These are phyloP conservation scores for Mycena floridula DNA, from an alignment of 768 basidiomycete species.

Conservation along the genomic window DNA sequence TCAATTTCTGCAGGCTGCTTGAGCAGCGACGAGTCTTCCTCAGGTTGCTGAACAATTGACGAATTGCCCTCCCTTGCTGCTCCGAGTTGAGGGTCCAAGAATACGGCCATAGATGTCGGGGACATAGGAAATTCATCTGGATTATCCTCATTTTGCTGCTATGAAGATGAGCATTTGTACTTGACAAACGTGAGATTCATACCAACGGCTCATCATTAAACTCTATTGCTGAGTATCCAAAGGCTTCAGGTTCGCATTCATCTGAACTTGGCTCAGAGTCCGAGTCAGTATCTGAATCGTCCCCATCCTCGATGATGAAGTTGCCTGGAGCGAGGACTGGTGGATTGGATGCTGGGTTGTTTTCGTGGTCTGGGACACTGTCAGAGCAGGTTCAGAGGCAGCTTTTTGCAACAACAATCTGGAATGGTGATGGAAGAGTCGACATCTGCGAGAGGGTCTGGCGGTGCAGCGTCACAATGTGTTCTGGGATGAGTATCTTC, in stretches of 20 bases:
- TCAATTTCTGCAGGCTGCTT: not conserved
- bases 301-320: not conserved
- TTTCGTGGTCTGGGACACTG: not conserved
- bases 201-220: too few relatives aligned
- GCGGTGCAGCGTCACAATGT: conserved; percentile 5
- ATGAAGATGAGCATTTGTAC: too few relatives aligned
- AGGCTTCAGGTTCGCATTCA: not conserved
- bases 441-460: conserved; percentile 9
- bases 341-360: not conserved
- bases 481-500: conserved; percentile 7
- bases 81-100: not conserved
- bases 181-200: too few relatives aligned
- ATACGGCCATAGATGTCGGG: not conserved
- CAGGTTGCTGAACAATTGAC: too few relatives aligned
- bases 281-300: not conserved
- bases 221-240: not conserved
- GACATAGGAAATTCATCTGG: conserved; percentile 2
- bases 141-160: not conserved
- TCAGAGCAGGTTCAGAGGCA: conserved; percentile 8
- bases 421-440: not conserved
- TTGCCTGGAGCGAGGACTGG: not conserved
- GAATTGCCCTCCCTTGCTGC: too few relatives aligned
- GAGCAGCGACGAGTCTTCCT: not conserved
- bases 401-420: conserved; percentile 7
- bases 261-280: not conserved